Percentiles rank a stretch among this genome's conserved stretches.
These are phyloP conservation scores for Heterobasidion annosum DNA, from an alignment of 1,284 basidiomycete species.

Conservation along the genomic window DNA sequence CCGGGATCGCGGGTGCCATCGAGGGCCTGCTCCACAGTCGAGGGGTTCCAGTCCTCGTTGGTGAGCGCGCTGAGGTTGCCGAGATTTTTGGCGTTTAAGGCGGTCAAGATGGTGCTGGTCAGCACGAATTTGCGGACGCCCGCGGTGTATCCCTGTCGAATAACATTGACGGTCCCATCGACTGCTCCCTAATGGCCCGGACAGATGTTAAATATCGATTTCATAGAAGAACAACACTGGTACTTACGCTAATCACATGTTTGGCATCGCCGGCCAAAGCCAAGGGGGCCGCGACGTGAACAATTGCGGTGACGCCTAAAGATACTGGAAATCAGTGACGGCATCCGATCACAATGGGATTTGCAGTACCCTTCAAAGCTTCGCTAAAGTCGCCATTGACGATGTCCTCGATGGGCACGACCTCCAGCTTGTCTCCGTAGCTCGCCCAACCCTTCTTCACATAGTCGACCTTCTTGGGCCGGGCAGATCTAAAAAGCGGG, in stretches of 20 bases:
- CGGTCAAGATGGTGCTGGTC: conserved; percentile 15
- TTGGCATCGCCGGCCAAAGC: not conserved
- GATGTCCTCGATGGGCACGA: conserved; percentile 14
- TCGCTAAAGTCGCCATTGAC: conserved; percentile 8
- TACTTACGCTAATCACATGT: not conserved
- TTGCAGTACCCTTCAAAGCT: conserved; percentile 10
- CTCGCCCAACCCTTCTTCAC: conserved; percentile 6
- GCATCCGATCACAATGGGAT: not conserved
- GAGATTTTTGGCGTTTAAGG: not conserved
- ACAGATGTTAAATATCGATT: no score
- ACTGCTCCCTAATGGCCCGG: conserved; percentile 13
- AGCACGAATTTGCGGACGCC: conserved; percentile 20
- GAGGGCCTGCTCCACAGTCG: conserved; percentile 11
- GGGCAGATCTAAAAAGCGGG: conserved; percentile 8
- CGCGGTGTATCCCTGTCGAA: conserved; percentile 18
- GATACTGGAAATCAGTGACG: not conserved
- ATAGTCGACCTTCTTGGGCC: conserved; percentile 8
- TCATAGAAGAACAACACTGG: no score
- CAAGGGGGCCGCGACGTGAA: conserved; percentile 14
- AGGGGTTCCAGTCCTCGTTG: conserved; percentile 13
- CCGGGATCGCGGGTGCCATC: not conserved
- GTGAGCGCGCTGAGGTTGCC: not conserved
- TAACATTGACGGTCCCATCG: conserved; percentile 18
- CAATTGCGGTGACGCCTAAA: conserved; percentile 10
- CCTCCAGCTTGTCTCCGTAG: conserved; percentile 11